Evolutionary conservation across 306 rosid species (phyloP).

Genomic region (Pterocarpus santalinus): DNA sequence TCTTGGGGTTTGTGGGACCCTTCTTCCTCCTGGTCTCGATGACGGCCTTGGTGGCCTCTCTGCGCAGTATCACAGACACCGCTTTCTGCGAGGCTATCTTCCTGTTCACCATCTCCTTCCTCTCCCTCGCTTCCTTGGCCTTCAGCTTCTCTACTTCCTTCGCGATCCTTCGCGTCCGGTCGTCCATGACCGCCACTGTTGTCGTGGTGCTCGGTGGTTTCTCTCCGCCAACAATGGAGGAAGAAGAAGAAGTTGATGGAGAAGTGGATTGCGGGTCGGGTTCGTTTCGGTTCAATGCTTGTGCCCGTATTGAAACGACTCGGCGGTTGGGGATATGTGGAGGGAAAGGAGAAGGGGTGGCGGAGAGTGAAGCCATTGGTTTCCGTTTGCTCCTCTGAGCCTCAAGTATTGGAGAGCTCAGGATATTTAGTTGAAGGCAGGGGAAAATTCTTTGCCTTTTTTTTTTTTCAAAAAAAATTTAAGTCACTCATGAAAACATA

Average conservation of each 20-base stretch:
- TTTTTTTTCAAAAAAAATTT: no score
- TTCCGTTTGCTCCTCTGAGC: no score
- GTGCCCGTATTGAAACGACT: neutral
- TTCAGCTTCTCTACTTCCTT: slow-evolving; percentile 60
- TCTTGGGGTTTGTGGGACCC: slow-evolving; percentile 81
- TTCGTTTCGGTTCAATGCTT: neutral
- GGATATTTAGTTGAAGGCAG: no score
- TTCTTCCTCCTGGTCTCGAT: slow-evolving; percentile 81
- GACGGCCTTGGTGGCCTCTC: slow-evolving; percentile 88
- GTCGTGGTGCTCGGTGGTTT: slow-evolving; percentile 20
- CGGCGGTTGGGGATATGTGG: slow-evolving; percentile 40
- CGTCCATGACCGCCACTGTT: slow-evolving; percentile 39
- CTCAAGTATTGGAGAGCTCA: no score
- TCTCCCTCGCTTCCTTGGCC: slow-evolving; percentile 65
- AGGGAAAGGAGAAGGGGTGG: slow-evolving; percentile 45
- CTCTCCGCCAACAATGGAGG: neutral
- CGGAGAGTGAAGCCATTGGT: slow-evolving; percentile 61
- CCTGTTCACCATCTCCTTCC: slow-evolving; percentile 74
- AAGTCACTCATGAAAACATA: no score
- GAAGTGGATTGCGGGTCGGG: slow-evolving; percentile 11
- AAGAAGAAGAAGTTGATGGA: slow-evolving; percentile 16
- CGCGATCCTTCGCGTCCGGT: slow-evolving; percentile 45
- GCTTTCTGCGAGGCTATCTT: slow-evolving; percentile 89
- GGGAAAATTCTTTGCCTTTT: no score
- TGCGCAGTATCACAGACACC: slow-evolving; percentile 75